Evolutionary conservation across 2,329 filamentous ascomycete species (phyloP).

Genomic region (Calonectria fujianensis): DNA sequence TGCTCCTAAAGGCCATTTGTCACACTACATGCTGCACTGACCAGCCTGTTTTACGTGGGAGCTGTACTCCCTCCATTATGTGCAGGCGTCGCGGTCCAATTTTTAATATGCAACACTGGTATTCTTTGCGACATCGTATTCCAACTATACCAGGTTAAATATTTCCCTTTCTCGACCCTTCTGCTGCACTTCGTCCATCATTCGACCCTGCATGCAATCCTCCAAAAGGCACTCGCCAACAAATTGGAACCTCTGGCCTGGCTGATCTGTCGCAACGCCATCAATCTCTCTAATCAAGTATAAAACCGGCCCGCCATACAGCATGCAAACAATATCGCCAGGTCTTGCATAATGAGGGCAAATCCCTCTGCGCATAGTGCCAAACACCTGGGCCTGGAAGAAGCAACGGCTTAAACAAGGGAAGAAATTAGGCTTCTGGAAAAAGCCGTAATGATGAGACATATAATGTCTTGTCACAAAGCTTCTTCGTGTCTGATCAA

Average conservation of each 20-base stretch:
- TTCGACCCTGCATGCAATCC: neutral
- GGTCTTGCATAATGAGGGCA: constrained; percentile 11
- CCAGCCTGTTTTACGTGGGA: no score
- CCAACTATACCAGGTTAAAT: constrained; percentile 20
- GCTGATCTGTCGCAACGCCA: neutral
- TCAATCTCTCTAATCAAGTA: constrained; percentile 4
- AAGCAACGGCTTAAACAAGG: constrained; percentile 1
- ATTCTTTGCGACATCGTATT: no score
- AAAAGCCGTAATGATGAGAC: neutral
- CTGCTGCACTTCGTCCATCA: neutral
- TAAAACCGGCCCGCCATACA: neutral
- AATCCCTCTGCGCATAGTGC: neutral
- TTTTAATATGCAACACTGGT: no score
- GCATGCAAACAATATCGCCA: constrained; percentile 20
- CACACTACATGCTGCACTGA: no score
- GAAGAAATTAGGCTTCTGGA: neutral
- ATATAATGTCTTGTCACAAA: constrained; percentile 1
- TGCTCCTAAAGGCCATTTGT: no score
- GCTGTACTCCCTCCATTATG: no score
- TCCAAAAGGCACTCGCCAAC: constrained; percentile 3
- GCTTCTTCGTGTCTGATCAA: neutral
- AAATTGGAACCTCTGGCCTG: neutral
- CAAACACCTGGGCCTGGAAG: neutral
- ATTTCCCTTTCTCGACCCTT: neutral
- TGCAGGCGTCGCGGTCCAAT: no score